phyloP scores from a whole-genome alignment of 2,329 filamentous ascomycete genomes.

The Aspergillus novofumigatus region DNA sequence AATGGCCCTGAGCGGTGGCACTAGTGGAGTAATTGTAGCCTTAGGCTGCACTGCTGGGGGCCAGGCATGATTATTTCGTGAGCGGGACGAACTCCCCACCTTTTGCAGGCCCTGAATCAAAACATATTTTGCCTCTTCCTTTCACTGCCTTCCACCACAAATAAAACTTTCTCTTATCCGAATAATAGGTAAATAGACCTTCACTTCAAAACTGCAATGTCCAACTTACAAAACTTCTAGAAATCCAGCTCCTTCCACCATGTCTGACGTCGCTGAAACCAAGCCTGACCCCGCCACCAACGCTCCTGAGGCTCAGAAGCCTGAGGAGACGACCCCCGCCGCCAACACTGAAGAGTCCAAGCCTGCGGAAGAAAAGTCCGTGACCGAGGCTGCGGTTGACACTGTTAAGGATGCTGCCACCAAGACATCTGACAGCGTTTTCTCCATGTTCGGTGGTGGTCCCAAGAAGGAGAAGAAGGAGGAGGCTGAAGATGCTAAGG shows the following conservation, averaged over 20 bases:
- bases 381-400: slow-evolving; percentile 30
- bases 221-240: slow-evolving; percentile 3
- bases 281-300: slow-evolving; percentile 42
- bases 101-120: slow-evolving; percentile 2
- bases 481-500: slow-evolving; percentile 67
- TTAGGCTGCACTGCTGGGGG: slow-evolving; percentile 11
- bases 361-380: slow-evolving; percentile 26
- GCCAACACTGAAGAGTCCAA: slow-evolving; percentile 31
- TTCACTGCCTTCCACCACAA: neutral
- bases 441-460: slow-evolving; percentile 98
- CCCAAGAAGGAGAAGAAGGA: slow-evolving; percentile 96
- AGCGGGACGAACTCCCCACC: slow-evolving; percentile 19
- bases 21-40: slow-evolving; percentile 11
- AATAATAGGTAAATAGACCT: neutral
- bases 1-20: slow-evolving; percentile 13
- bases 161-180: neutral
- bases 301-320: slow-evolving; percentile 31
- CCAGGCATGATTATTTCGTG: slow-evolving; percentile 5
- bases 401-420: slow-evolving; percentile 36
- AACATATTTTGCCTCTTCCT: neutral
- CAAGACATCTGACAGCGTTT: slow-evolving; percentile 59
- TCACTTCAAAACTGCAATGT: neutral
- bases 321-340: slow-evolving; percentile 30
- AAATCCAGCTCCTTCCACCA: slow-evolving; percentile 21
- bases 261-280: slow-evolving; percentile 42